Conservation (phyloP, 108 stramenopile species). For the Mediolabrus comicus region DNA sequence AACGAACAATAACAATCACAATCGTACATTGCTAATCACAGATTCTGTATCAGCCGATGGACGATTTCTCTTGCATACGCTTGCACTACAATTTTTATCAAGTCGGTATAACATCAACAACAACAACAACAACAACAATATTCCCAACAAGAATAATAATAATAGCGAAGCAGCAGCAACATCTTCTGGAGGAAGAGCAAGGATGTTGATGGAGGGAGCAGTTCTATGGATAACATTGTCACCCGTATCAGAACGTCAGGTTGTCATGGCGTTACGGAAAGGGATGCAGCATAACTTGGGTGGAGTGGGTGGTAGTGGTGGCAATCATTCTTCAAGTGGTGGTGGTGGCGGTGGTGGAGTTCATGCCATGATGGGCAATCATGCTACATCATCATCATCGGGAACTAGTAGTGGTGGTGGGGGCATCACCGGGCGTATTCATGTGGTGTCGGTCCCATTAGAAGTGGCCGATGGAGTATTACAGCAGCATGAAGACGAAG, state of each 20-base stretch:
- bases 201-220: slow-evolving; percentile 16
- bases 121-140: not conserved
- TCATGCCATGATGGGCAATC: too few relatives aligned
- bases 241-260: slow-evolving; percentile 18
- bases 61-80: slow-evolving; percentile 35
- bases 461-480: slow-evolving; percentile 33
- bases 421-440: slow-evolving; percentile 6
- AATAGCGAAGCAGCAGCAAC: not conserved
- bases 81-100: slow-evolving; percentile 41
- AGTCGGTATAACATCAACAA: not conserved
- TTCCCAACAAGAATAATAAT: not conserved
- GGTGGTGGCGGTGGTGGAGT: not conserved
- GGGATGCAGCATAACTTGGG: slow-evolving; percentile 23
- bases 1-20: not conserved
- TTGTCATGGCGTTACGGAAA: slow-evolving; percentile 18
- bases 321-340: not conserved
- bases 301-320: not conserved
- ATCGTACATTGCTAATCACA: slow-evolving; percentile 40
- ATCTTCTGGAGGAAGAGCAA: too few relatives aligned
- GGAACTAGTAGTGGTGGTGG: not conserved
- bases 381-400: not conserved
- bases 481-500: not conserved
- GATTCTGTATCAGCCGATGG: slow-evolving; percentile 39
- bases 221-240: slow-evolving; percentile 36
- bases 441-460: slow-evolving; percentile 29